Base-by-base conservation (phyloP, 1,139 yeast species). In the Lizanozyma gosingica region DNA sequence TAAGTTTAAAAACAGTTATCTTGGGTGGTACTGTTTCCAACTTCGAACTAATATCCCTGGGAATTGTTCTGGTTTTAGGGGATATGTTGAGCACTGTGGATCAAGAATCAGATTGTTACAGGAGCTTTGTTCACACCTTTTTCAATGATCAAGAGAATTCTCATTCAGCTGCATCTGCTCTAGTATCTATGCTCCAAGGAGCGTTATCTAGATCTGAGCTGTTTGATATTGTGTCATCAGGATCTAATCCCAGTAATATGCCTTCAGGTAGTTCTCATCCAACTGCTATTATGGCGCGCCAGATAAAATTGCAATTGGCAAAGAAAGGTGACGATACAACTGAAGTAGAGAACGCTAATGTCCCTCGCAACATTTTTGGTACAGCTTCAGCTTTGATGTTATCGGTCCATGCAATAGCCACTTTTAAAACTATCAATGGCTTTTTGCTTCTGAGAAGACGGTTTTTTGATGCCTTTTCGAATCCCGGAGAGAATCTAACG, bases 361-460 rank as follows among this genome's bases (percentile, higher is more conserved):
- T n/a, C n/a, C n/a, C n/a, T n/a, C n/a, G 53, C 17, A 47, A 47
- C 27, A 43, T 62, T 1, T 66, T 72, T 1, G 52, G 58, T 1
- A 55, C 53, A 4, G 52, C 67, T 48, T 64, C 64, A 34, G 64
- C 65, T 33, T 54, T 81, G 52, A 61, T 78, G 32, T 62, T 88
- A 15, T 73, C 90, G 15, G 84, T 85, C n/a, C 96, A 88, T 56
- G 95, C 95, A 0, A 81, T 88, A 50, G 95, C 96, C 0, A 83
- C 96, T 0, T 82, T 87, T 54, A 76, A 73, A 44, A 77, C 90
- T 1, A 70, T 90, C 35, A 81, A 78, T 40, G 73, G 78, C 2
- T 87, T 85, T 52, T 60, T 82, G 45, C 75, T 56, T 36, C 67
- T 58, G 39, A 52, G 67, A 40, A 48, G 64, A 14, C 49, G 48